Evolutionary conservation across 2,329 filamentous ascomycete genomes (phyloP).

Genomic region (Paraphoma sp.): DNA sequence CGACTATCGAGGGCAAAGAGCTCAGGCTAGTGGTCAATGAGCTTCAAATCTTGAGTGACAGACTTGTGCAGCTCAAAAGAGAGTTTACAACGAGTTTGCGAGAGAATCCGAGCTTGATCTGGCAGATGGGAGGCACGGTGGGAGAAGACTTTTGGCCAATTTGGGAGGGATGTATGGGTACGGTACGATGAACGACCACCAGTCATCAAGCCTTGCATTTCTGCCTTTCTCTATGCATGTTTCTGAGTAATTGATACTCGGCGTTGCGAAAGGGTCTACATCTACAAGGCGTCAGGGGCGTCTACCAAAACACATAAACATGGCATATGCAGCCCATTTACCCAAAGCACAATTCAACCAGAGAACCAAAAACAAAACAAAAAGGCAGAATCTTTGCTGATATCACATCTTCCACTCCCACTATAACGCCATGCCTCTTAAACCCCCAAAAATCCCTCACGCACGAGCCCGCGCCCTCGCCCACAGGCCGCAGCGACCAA

Average conservation of each 20-base stretch:
- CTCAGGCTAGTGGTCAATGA: constrained; percentile 30
- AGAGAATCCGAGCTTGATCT: constrained; percentile 37
- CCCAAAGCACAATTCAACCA: no score
- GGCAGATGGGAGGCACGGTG: constrained; percentile 25
- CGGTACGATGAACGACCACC: not conserved
- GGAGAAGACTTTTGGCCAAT: constrained; percentile 20
- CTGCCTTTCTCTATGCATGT: no score
- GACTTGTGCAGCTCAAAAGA: constrained; percentile 28
- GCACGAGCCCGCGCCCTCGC: constrained; percentile 1
- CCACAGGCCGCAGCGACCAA: constrained; percentile 2
- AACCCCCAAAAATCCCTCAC: not conserved
- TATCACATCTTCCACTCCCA: not conserved
- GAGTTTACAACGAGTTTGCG: constrained; percentile 25
- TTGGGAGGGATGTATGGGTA: constrained; percentile 15
- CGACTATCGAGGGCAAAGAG: constrained; percentile 32
- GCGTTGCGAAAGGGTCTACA: not conserved
- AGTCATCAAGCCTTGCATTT: no score
- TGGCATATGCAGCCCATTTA: not conserved
- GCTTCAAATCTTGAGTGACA: constrained; percentile 31
- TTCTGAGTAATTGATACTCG: not conserved
- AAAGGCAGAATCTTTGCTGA: not conserved
- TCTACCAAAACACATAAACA: not conserved
- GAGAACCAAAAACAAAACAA: not conserved
- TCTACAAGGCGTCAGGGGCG: not conserved
- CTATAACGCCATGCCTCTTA: not conserved